Base-by-base conservation (phyloP, 2,329 filamentous ascomycete genomes). In the Paecilomyces sp. region DNA sequence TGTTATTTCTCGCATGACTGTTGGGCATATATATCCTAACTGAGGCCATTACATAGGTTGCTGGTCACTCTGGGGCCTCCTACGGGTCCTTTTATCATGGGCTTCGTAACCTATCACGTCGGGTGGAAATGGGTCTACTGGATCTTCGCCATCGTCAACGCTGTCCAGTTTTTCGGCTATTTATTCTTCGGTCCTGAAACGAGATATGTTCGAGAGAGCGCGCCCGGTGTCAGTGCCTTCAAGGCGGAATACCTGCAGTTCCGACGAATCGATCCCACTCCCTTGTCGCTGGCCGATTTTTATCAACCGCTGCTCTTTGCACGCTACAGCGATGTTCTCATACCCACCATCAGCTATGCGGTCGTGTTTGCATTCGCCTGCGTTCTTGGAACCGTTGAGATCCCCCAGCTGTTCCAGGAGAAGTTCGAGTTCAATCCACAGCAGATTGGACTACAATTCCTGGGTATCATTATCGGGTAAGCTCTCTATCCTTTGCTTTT, bases 91-190 rank as follows among this genome's bases (percentile, higher is more conserved):
- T 68, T 72, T 25, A 61, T 73, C 3, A 69, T 72, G 25, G 70
- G 70, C 1, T 72, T 72, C 31, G 81, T 84, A 0, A 78, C 79
- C 0, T 70, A 80, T 59, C 76, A 80, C 12, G 77, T 80, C 6
- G 79, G 80, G 0, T 85, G 82, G 57, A 75, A 80, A 2, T 85
- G 83, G 83, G 83, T 85, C 28, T 85, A 82, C 67, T 85, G 79
- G 76, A 77, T 79, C 13, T 69, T 85, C 13, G 81, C 81, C 1
- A 84, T 85, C 51, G 78, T 82, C 61, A 83, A 83, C 61, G 79
- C 71, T 54, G 75, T 76, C 15, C 81, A 84, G 61, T 74, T 84
- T 61, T 62, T 83, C 34, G 68, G 79, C 3, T 83, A 83, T 66
- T 63, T 82, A 59, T 77, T 83, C 64, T 64, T 81, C 55, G 74